A percentile compares a stretch with the other conserved stretches of the same genome.
Evolutionary conservation across 371 early-diverging fungal species (phyloP).

Genomic region (Nosema muscidifuracis): DNA sequence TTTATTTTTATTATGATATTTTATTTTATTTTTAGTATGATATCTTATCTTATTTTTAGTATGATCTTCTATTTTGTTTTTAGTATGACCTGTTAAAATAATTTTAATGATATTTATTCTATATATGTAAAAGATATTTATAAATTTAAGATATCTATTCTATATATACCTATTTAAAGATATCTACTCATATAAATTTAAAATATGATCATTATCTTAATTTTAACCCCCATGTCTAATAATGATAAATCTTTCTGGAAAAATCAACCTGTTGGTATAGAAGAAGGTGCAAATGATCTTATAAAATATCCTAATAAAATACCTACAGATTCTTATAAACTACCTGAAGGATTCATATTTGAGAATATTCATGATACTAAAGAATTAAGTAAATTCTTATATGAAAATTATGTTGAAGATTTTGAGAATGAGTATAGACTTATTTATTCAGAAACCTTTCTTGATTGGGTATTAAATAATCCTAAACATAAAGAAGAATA

Average conservation of each 20-base stretch:
- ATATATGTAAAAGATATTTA: no score
- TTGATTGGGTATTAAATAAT: constrained; percentile 47
- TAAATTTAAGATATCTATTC: no score
- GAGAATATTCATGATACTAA: constrained; percentile 30
- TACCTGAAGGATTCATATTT: constrained; percentile 46
- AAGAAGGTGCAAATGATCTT: neutral
- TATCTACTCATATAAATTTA: no score
- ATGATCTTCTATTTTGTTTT: no score
- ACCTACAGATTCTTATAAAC: neutral
- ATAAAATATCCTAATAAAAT: constrained; percentile 17
- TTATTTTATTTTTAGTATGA: no score
- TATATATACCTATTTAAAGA: no score
- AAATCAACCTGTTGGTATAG: constrained; percentile 55
- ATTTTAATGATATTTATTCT: no score
- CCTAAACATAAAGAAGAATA: constrained; percentile 44
- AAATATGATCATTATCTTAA: no score
- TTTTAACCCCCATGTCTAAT: neutral
- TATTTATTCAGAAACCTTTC: constrained; percentile 48
- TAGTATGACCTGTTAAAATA: no score
- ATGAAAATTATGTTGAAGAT: constrained; percentile 59
- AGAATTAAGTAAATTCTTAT: constrained; percentile 42
- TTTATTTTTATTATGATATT: no score
- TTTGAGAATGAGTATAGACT: constrained; percentile 32
- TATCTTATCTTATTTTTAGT: no score
- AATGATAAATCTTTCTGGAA: constrained; percentile 54